Evolutionary conservation across 768 basidiomycete species (phyloP).

Genomic region (Boletus subcaerulescens): DNA sequence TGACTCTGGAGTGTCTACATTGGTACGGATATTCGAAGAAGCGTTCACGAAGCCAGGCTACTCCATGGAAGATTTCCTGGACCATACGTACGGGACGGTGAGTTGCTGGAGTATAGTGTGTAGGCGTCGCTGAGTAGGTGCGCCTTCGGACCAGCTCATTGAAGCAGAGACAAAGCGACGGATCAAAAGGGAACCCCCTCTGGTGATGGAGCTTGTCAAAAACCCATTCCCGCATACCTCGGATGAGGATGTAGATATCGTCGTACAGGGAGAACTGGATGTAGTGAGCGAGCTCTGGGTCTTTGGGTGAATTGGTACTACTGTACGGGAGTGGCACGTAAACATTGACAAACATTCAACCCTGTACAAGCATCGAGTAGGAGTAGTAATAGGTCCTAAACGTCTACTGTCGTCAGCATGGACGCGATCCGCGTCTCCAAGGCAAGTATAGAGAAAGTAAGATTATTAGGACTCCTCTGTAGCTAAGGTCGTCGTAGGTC

Average conservation of each 20-base stretch:
- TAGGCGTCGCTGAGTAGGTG: constrained; percentile 2
- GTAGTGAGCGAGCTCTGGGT: constrained; percentile 48
- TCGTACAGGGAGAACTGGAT: constrained; percentile 23
- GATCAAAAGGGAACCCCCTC: constrained; percentile 75
- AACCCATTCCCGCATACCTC: constrained; percentile 31
- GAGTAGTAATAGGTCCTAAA: background rate
- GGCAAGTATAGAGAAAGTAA: constrained; percentile 16
- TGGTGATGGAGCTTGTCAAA: constrained; percentile 42
- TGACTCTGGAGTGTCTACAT: constrained; percentile 79
- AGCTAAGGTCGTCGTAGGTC: constrained; percentile 46
- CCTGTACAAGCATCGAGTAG: background rate
- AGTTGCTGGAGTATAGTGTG: constrained; percentile 19
- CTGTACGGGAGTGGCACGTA: background rate
- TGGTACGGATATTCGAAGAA: constrained; percentile 83
- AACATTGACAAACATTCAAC: constrained; percentile 22
- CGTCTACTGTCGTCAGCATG: constrained; percentile 16
- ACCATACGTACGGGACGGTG: constrained; percentile 87
- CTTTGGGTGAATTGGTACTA: constrained; percentile 30
- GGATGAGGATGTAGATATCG: constrained; percentile 12
- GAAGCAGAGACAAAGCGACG: constrained; percentile 79
- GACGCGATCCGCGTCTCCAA: constrained; percentile 35
- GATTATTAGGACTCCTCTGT: background rate
- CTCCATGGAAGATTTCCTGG: constrained; percentile 92
- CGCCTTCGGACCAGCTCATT: constrained; percentile 57
- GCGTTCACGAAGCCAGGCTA: constrained; percentile 94